Percentiles rank a stretch among this genome's conserved stretches.
phyloP scores from a whole-genome alignment of 495 filamentous ascomycete species.

The Glutinoglossum americanum region DNA sequence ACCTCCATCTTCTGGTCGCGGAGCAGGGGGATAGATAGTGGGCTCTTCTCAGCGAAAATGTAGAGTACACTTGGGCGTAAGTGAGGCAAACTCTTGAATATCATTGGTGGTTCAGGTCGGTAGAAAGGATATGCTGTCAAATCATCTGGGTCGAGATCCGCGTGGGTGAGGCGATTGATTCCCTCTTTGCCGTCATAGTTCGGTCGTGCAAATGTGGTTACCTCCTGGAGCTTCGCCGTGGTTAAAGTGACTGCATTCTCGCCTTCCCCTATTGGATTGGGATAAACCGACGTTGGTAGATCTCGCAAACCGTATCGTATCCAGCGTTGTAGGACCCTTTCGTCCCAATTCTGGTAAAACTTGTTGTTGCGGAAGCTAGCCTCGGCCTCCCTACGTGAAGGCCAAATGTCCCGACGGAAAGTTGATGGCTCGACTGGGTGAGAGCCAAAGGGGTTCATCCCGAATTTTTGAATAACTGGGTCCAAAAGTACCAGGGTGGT shows the following conservation, averaged over 20 bases:
- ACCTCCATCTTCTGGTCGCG: slow-evolving; percentile 34
- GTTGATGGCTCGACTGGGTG: background rate
- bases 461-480: slow-evolving; percentile 44
- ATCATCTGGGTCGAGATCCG: background rate
- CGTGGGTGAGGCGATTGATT: slow-evolving; percentile 20
- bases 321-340: slow-evolving; percentile 45
- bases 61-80: slow-evolving; percentile 67
- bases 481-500: slow-evolving; percentile 59
- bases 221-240: slow-evolving; percentile 39
- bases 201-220: slow-evolving; percentile 36
- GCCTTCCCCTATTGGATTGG: background rate
- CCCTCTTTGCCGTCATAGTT: slow-evolving; percentile 23
- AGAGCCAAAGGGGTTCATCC: too few species aligned
- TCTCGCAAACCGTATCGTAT: slow-evolving; percentile 41
- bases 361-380: slow-evolving; percentile 33
- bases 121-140: background rate
- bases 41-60: slow-evolving; percentile 47
- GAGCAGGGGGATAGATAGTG: slow-evolving; percentile 32
- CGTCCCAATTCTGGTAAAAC: slow-evolving; percentile 57
- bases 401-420: slow-evolving; percentile 49
- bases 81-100: slow-evolving; percentile 40
- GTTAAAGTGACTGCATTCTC: slow-evolving; percentile 27
- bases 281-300: slow-evolving; percentile 27
- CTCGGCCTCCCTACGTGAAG: slow-evolving; percentile 35
- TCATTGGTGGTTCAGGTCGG: slow-evolving; percentile 31